Conservation (phyloP, 306 rosid genomes). For the Rosa chinensis region DNA sequence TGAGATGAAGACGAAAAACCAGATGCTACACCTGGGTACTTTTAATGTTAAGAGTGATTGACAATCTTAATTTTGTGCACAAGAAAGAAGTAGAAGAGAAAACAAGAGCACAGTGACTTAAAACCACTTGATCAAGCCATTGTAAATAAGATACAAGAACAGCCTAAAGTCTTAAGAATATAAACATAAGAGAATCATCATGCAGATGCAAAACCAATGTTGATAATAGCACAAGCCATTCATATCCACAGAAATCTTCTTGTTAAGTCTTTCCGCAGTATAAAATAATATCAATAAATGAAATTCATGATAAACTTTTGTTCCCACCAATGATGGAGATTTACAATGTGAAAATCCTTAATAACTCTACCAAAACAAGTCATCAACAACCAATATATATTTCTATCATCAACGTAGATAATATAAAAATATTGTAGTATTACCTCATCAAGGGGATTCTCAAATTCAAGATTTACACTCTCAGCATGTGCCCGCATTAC, state of each 20-base stretch:
- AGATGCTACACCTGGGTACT: neutral
- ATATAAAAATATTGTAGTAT: neutral
- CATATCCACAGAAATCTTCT: neutral
- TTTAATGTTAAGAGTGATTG: neutral
- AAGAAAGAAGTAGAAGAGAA: neutral
- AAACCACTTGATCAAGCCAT: neutral
- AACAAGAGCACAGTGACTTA: neutral
- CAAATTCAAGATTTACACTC: slow-evolving; percentile 92
- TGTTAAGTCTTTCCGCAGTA: neutral
- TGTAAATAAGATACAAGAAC: slow-evolving; percentile 1
- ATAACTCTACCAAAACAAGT: slow-evolving; percentile 2
- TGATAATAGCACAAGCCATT: neutral
- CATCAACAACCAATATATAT: neutral
- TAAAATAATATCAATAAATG: neutral
- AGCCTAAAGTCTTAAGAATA: neutral
- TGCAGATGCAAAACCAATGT: neutral
- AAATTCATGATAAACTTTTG: neutral
- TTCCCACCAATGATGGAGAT: neutral
- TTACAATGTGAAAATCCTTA: neutral
- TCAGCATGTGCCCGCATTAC: slow-evolving; percentile 99
- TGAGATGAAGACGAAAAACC: neutral
- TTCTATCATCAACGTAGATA: neutral
- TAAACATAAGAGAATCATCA: neutral
- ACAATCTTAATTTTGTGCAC: neutral
- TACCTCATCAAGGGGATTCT: slow-evolving; percentile 94